Conservation (phyloP, 176 grass and related monocot species). For the Microstegium vimineum region DNA sequence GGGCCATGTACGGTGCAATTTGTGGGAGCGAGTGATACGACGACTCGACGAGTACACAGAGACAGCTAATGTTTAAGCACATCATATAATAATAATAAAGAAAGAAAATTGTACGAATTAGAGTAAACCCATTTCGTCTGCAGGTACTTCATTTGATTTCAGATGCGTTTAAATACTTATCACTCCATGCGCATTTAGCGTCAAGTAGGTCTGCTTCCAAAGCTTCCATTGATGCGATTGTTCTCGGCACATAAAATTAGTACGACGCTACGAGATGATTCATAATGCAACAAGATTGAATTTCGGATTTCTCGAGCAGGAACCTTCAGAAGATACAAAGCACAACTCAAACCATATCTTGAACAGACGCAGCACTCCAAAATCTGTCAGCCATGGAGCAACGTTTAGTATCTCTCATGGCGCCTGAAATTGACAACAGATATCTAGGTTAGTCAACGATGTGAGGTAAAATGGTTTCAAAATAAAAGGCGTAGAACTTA, state of each 20-base stretch:
- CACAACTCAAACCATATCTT: not conserved
- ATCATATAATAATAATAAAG: not conserved
- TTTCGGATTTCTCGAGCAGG: not conserved
- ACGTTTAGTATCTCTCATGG: slow-evolving; percentile 34
- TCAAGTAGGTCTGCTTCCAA: not conserved
- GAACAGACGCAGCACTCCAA: not conserved
- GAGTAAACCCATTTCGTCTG: not conserved
- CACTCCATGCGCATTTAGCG: not conserved
- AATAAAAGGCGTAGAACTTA: not conserved
- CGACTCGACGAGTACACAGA: not conserved
- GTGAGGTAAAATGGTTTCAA: not conserved
- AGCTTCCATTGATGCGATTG: not conserved
- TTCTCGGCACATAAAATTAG: not conserved
- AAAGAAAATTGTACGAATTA: not conserved
- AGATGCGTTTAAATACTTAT: not conserved
- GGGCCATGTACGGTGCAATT: not conserved
- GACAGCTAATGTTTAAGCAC: too few relatives aligned
- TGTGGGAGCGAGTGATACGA: not conserved
- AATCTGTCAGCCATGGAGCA: slow-evolving; percentile 6
- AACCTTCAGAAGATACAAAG: not conserved
- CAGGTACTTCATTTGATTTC: not conserved
- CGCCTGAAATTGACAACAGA: slow-evolving; percentile 31
- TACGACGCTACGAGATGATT: not conserved
- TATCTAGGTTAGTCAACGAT: not conserved
- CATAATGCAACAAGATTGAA: not conserved